A percentile compares a stretch with the other conserved stretches of the same genome.
phyloP scores from a whole-genome alignment of 768 basidiomycete genomes.

The Ramaria sp. region DNA sequence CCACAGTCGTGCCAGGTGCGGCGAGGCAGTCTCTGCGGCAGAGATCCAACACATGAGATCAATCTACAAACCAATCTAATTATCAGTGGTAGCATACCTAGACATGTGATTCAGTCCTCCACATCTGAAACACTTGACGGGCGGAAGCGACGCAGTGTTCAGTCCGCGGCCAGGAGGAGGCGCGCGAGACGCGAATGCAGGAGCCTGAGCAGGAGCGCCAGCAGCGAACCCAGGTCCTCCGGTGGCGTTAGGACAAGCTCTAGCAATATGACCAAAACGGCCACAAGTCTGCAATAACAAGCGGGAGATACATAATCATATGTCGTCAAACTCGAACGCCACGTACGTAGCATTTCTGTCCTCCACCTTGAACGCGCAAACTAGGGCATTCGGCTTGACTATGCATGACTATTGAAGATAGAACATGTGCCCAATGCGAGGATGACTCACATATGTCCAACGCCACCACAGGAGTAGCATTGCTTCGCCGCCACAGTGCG shows the following conservation, averaged over 20 bases:
- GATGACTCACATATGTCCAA: conserved; percentile 66
- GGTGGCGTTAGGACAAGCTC: conserved; percentile 48
- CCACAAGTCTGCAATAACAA: conserved; percentile 51
- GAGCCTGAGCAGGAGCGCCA: conserved; percentile 14
- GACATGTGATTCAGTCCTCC: conserved; percentile 86
- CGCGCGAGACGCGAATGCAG: conserved; percentile 51
- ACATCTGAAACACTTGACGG: conserved; percentile 84
- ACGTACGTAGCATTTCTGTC: conserved; percentile 79
- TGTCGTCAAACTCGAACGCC: not conserved
- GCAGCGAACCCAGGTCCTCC: conserved; percentile 20
- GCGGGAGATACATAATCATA: not conserved
- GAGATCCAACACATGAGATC: not conserved
- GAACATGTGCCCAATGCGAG: not conserved
- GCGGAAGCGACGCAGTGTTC: conserved; percentile 67
- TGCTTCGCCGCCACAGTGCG: conserved; percentile 78
- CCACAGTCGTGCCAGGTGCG: conserved; percentile 42
- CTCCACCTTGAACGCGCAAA: conserved; percentile 51
- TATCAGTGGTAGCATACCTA: conserved; percentile 33
- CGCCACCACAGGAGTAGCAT: conserved; percentile 88
- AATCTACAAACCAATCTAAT: not conserved
- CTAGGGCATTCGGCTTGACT: conserved; percentile 67
- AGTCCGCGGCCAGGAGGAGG: conserved; percentile 67
- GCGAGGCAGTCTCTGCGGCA: conserved; percentile 69
- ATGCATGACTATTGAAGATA: not conserved
- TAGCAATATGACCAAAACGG: conserved; percentile 75